phyloP scores from a whole-genome alignment of 75 land plant genomes.

The Isoetes taiwanensis region DNA sequence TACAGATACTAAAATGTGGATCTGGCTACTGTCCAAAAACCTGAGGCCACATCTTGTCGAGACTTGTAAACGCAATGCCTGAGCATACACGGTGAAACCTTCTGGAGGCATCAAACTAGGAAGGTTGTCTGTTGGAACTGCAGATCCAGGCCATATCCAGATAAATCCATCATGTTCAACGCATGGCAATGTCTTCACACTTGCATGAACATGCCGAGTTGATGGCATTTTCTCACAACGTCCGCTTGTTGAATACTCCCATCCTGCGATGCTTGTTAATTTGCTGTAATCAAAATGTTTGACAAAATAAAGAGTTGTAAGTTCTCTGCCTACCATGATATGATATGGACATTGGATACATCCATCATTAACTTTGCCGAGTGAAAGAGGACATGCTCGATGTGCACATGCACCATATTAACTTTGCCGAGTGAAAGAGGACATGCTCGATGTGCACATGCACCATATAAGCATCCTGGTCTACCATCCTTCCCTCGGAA shows the following conservation, averaged over 20 bases:
- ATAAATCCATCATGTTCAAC: constrained; percentile 87
- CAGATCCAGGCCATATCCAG: constrained; percentile 97
- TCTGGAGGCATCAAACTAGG: constrained; percentile 76
- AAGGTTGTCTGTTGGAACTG: constrained; percentile 46
- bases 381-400: no score
- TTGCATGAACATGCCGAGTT: constrained; percentile 45
- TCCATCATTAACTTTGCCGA: constrained; percentile 74
- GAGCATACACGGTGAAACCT: constrained; percentile 67
- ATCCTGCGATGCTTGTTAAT: no score
- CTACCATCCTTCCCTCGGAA: constrained; percentile 93
- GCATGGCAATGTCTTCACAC: constrained; percentile 67
- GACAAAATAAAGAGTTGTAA: no score
- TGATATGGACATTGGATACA: constrained; percentile 93
- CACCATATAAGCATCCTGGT: constrained; percentile 81
- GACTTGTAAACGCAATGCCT: no score
- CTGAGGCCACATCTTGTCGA: no score
- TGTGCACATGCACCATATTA: no score
- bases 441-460: constrained; percentile 96
- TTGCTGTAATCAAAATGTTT: no score
- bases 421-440: constrained; percentile 93
- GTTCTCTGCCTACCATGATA: no score
- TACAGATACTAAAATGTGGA: no score
- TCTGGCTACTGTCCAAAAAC: no score
- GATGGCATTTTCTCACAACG: constrained; percentile 98
- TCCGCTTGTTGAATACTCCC: constrained; percentile 89